Base-by-base conservation (phyloP, 768 basidiomycete genomes). In the Russula abietina region DNA sequence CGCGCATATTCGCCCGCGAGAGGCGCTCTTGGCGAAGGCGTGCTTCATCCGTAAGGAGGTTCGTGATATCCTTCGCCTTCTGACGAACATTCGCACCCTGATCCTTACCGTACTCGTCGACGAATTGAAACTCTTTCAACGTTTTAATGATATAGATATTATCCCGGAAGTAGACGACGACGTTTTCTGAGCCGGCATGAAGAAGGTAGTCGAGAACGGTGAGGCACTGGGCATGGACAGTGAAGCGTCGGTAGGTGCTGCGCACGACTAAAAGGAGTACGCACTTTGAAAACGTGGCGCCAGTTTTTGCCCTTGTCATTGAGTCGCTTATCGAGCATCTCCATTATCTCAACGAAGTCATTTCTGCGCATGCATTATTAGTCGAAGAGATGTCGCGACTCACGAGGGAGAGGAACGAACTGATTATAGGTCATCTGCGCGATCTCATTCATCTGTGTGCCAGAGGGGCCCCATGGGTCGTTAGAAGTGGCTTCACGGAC, bases 271-370 rank as follows among this genome's bases (percentile, higher is more conserved):
- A 38, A 14, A 17, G 12, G 2, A 11, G 48, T 24, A 64, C 80
- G 62, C 60, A 87, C 93, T 82, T 98, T 98, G 84, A 97, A 98
- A 61, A 98, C 96, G 79, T 99, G 97, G 57, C 96, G 83, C 97
- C 97, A 99, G 70, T 98, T 98, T 84, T 98, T 98, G 41, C 97
- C 97, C 80, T 97, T 98, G 78, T 99, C 97, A 69, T 94, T 94
- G 65, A 99, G 78, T 56, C 97, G 86, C 76, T 99, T 98, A 76
- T 98, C 97, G 54, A 99, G 81, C 93, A 98, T 97, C 79, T 99
- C 97, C 93, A 99, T 98, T 71, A 99, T 92, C 77, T 99, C 97
- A 14, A 98, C 93, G 73, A 99, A 99, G 70, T 98, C 95, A 63
- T 86, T 89, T 75, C 94, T 85, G 68, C 8, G 49, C n/a, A 45